Conservation (phyloP, 2,329 filamentous ascomycete species). For the Aspergillus fumigatus region DNA sequence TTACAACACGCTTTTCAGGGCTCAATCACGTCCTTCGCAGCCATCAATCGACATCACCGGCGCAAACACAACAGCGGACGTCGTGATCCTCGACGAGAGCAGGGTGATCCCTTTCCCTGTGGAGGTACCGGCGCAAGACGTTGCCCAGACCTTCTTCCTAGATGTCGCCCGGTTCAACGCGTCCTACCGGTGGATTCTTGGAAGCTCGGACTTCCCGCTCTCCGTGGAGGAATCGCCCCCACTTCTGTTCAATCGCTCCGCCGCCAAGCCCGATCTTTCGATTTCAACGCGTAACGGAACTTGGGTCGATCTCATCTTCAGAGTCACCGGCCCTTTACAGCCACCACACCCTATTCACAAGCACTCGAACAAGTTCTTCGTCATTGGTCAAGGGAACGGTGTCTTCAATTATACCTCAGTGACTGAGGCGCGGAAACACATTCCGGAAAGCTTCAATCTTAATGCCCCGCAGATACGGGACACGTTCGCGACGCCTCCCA, state of each 20-base stretch:
- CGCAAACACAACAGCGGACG: conserved; percentile 31
- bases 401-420: conserved; percentile 51
- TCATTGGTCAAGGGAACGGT: conserved; percentile 51
- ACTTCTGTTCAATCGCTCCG: conserved; percentile 45
- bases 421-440: conserved; percentile 46
- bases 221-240: conserved; percentile 38
- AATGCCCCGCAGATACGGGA: conserved; percentile 53
- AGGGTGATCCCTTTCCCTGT: conserved; percentile 46
- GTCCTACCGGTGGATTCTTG: conserved; percentile 52
- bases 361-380: conserved; percentile 58
- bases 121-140: conserved; percentile 36
- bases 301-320: conserved; percentile 56
- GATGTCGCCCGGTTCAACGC: conserved; percentile 28
- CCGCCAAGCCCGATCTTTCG: conserved; percentile 42
- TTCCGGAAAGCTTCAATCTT: conserved; percentile 54
- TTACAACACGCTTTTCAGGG: conserved; percentile 27
- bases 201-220: conserved; percentile 37
- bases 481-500: conserved; percentile 39
- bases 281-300: conserved; percentile 45
- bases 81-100: conserved; percentile 44
- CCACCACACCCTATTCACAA: conserved; percentile 61
- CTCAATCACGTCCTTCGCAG: conserved; percentile 19
- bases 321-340: conserved; percentile 42
- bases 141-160: conserved; percentile 45
- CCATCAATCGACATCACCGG: conserved; percentile 51